These are phyloP conservation scores for Yarrowia sp. DNA, from an alignment of 805 yeast species.

Conservation along the genomic window DNA sequence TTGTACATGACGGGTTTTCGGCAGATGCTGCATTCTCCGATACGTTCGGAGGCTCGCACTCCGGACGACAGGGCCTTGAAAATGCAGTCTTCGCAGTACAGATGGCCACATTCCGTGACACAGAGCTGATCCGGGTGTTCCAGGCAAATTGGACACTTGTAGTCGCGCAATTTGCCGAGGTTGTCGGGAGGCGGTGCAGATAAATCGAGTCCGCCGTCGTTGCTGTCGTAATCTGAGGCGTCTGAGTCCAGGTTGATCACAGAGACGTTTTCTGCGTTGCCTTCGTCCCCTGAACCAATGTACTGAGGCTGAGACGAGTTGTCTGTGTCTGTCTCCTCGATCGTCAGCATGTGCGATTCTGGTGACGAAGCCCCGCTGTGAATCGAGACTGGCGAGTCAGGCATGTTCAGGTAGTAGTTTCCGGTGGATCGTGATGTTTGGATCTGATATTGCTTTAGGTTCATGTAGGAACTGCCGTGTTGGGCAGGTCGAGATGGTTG, in stretches of 20 bases:
- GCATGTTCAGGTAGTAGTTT: too few species aligned
- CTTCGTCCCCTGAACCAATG: constrained; percentile 26
- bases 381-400: background rate
- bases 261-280: background rate
- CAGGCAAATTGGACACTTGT: constrained; percentile 41
- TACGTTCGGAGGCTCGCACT: constrained; percentile 31
- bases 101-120: constrained; percentile 42
- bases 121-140: constrained; percentile 38
- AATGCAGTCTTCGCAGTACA: constrained; percentile 41
- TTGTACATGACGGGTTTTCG: constrained; percentile 37
- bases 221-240: constrained; percentile 2
- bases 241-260: background rate
- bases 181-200: constrained; percentile 10
- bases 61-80: constrained; percentile 38
- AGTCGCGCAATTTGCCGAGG: constrained; percentile 24
- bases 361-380: background rate
- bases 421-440: too few species aligned
- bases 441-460: too few species aligned
- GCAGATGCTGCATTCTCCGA: constrained; percentile 41
- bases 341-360: background rate
- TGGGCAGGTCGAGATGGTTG: too few species aligned
- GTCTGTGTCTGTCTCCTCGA: constrained; percentile 6
- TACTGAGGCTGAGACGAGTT: background rate
- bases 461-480: too few species aligned
- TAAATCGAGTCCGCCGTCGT: background rate